Percentiles rank a stretch among this genome's conserved stretches.
Evolutionary conservation across 257 asterid genomes (phyloP).

Genomic region (Solanum chiquidenum): DNA sequence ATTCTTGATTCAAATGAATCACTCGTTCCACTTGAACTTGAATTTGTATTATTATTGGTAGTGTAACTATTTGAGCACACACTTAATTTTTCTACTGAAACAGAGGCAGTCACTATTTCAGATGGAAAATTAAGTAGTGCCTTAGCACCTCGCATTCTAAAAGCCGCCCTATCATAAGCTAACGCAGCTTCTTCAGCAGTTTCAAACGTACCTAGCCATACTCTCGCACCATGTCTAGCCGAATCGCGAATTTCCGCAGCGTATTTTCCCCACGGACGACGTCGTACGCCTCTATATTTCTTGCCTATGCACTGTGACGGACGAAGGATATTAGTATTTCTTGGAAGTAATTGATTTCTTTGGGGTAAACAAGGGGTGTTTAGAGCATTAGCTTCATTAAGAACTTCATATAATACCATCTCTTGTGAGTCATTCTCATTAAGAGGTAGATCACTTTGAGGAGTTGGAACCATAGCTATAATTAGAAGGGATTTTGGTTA

Average conservation of each 20-base stretch:
- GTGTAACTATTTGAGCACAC: neutral
- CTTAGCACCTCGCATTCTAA: slow-evolving; percentile 49
- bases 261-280: slow-evolving; percentile 58
- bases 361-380: neutral
- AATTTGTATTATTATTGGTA: neutral
- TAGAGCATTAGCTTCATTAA: slow-evolving; percentile 39
- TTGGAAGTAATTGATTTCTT: neutral
- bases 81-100: neutral
- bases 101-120: slow-evolving; percentile 9
- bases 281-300: slow-evolving; percentile 58
- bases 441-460: slow-evolving; percentile 29
- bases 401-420: slow-evolving; percentile 34
- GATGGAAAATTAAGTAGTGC: slow-evolving; percentile 60
- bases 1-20: neutral
- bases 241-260: slow-evolving; percentile 72
- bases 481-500: neutral
- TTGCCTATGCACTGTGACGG: slow-evolving; percentile 15
- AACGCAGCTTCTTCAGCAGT: slow-evolving; percentile 60
- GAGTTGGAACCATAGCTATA: slow-evolving; percentile 15
- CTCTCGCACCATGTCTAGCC: slow-evolving; percentile 30
- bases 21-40: neutral
- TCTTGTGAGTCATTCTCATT: slow-evolving; percentile 70
- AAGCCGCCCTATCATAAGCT: slow-evolving; percentile 65
- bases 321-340: neutral
- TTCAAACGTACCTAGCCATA: slow-evolving; percentile 55